Conservation (phyloP, 441 rosid genomes). For the Arabidopsis hybrid region DNA sequence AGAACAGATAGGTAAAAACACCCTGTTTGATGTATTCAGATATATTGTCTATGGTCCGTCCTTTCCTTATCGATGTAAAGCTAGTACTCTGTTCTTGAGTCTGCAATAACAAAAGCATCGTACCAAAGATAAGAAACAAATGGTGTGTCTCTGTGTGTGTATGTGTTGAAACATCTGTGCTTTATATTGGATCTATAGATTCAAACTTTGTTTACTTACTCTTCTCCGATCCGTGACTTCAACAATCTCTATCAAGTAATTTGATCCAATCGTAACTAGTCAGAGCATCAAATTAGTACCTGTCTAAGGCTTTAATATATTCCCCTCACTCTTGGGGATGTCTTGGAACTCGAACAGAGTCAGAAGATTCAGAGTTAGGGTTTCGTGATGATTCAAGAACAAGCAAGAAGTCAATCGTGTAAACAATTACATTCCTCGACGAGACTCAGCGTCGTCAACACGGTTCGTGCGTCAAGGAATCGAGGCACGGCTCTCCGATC, state of each 20-base stretch:
- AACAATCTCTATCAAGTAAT: background rate
- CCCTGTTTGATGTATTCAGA: background rate
- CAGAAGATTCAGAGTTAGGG: background rate
- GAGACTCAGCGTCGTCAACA: background rate
- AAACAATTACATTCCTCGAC: background rate
- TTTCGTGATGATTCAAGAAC: background rate
- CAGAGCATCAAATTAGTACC: background rate
- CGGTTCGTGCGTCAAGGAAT: background rate
- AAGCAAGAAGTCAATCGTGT: background rate
- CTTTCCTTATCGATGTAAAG: background rate
- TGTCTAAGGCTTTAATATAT: background rate
- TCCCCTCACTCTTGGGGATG: background rate
- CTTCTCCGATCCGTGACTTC: background rate
- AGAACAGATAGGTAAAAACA: background rate
- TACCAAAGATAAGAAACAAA: background rate
- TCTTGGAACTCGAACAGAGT: background rate
- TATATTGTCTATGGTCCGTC: background rate
- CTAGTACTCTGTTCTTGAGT: background rate
- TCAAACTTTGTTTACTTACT: background rate
- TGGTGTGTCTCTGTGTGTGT: background rate
- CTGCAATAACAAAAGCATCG: slow-evolving; percentile 8
- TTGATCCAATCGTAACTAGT: background rate
- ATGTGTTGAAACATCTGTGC: background rate
- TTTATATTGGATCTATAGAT: background rate
- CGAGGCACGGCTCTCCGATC: background rate